phyloP scores from a whole-genome alignment of 2,329 filamentous ascomycete genomes.

The Diaporthe aspalathi region DNA sequence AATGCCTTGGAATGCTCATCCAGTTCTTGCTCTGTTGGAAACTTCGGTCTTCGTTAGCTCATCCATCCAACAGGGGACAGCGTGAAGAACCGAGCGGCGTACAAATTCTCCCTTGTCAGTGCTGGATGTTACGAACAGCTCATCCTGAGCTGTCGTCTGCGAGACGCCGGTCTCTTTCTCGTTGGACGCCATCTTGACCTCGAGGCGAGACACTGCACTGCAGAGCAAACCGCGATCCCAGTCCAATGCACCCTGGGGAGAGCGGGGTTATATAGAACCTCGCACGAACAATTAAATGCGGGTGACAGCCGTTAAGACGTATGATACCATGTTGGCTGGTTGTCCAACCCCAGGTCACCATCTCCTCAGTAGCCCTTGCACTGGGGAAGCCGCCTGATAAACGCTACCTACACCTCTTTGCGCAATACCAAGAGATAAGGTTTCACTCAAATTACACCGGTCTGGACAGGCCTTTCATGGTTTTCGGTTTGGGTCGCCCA shows the following conservation, averaged over 20 bases:
- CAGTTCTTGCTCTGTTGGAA: slow-evolving; percentile 5
- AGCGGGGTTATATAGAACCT: neutral
- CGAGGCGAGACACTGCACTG: neutral
- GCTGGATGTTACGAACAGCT: neutral
- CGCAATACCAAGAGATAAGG: slow-evolving; percentile 24
- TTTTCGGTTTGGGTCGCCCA: neutral
- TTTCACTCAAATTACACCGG: neutral
- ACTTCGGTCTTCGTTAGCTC: neutral
- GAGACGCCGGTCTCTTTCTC: neutral
- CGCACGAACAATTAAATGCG: too few relatives aligned
- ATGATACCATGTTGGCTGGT: neutral
- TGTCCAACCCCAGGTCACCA: neutral
- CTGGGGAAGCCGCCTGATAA: neutral
- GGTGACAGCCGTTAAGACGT: neutral
- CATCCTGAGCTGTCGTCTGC: slow-evolving; percentile 4
- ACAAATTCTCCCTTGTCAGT: slow-evolving; percentile 7
- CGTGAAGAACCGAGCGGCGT: neutral
- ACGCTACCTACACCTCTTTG: neutral
- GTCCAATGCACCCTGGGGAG: neutral
- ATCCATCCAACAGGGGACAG: neutral
- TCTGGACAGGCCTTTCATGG: neutral
- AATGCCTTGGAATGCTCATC: slow-evolving; percentile 8
- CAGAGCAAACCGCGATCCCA: neutral
- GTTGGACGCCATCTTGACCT: slow-evolving; percentile 1
- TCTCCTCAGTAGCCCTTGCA: too few relatives aligned